Percentiles rank a stretch among this genome's conserved stretches.
phyloP scores from a whole-genome alignment of 495 filamentous ascomycete genomes.

The Podospora pseudopauciseta region DNA sequence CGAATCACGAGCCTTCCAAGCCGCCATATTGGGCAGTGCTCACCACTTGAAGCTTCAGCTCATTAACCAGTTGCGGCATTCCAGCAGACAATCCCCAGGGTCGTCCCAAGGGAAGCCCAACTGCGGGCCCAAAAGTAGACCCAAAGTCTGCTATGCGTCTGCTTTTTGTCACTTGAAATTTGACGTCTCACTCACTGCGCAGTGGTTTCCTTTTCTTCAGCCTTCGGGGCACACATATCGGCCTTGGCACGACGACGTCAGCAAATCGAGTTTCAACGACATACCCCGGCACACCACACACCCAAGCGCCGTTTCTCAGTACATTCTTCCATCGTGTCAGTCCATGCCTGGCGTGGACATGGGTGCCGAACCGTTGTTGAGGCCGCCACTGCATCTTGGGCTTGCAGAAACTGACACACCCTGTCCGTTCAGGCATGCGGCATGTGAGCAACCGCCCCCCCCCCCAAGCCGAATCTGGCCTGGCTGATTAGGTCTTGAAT shows the following conservation, averaged over 20 bases:
- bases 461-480: background rate
- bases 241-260: background rate
- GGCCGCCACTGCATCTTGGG: constrained; percentile 8
- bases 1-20: constrained; percentile 1
- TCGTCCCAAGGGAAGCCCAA: background rate
- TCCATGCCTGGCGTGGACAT: background rate
- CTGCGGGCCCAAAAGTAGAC: background rate
- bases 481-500: constrained; percentile 12
- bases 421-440: background rate
- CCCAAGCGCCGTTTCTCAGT: background rate
- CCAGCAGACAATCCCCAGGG: background rate
- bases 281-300: background rate
- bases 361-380: background rate
- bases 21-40: constrained; percentile 3
- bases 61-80: background rate
- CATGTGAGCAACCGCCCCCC: background rate
- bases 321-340: background rate
- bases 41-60: constrained; percentile 4
- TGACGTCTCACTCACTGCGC: background rate
- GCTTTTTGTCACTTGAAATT: background rate
- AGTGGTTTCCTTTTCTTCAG: constrained; percentile 9
- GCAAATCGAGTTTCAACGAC: background rate
- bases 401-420: background rate
- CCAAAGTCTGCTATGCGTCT: background rate
- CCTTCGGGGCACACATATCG: background rate